Evolutionary conservation across 345 rosid species (phyloP), one percentile per base, ranked within the genome.

Genomic region (Salix purpurea): DNA sequence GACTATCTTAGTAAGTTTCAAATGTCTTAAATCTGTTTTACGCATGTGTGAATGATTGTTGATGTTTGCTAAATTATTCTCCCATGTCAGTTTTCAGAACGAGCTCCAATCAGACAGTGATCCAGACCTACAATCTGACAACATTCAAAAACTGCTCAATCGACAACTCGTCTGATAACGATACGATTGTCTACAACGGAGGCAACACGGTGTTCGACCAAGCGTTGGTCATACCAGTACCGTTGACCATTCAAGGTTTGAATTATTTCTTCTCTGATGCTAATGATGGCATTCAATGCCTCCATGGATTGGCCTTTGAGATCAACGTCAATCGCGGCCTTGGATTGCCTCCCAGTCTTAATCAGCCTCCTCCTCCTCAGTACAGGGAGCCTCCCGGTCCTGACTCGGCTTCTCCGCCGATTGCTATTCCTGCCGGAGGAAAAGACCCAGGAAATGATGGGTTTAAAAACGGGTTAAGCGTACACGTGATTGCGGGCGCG

Each of bases 341-440:
- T 65, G 95, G 92, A 69, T 78, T 88, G 80, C 95, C 92, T 21
- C 89, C 91, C 24, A 83, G 85, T 77, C 92, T 91, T 58, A 91
- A 75, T 71, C 91, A 89, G 79, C 95, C 92, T 23, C 95, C 91
- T 15, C 92, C 92, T 6, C 92, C 92, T 7, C 88, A 92, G 2
- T 86, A 85, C 77, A 70, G 68, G 9, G 83, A 77, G 76, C 88
- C 91, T 21, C 90, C 89, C 1, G 80, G 88, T 8, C 60, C 83
- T 0, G 90, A 74, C 50, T 39, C 76, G 7, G 71, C 85, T 61
- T 72, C 84, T 6, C 89, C 91, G 11, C 88, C 91, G 14, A 19
- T 69, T 69, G 39, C 78, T 5, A 74, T 75, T 72, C 60, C n/a
- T 9, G 5, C 69, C 69, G 82, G 84, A 15, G 78, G 74, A 36